A percentile compares a stretch with the other conserved stretches of the same genome.
These are phyloP conservation scores for Hsuehochloa calcarea DNA, from an alignment of 176 grass and related monocot species.

Conservation along the genomic window DNA sequence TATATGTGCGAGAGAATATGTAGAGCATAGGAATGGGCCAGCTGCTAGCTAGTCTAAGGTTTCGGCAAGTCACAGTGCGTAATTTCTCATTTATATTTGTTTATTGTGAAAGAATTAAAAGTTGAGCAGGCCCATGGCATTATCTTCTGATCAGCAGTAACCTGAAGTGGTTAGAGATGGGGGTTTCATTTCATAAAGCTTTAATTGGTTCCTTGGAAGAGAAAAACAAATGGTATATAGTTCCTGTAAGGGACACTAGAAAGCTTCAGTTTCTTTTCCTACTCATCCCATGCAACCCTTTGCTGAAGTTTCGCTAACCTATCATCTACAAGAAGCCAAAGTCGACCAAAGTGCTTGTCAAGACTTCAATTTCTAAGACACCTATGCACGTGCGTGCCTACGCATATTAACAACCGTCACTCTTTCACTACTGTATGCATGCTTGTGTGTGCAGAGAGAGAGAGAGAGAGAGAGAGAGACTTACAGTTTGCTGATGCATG, in stretches of 20 bases:
- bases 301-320: slow-evolving; percentile 15
- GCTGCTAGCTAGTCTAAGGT: not conserved
- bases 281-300: not conserved
- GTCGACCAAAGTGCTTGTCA: not conserved
- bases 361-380: not conserved
- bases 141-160: not conserved
- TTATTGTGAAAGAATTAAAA: not conserved
- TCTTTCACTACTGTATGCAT: slow-evolving; percentile 4
- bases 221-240: not conserved
- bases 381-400: slow-evolving; percentile 20
- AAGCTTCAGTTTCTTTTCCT: not conserved
- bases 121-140: not conserved
- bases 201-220: not conserved
- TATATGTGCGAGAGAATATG: not conserved
- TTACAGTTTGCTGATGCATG: slow-evolving; percentile 44
- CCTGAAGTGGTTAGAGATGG: too few relatives aligned
- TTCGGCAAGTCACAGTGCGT: not conserved
- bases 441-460: slow-evolving; percentile 16
- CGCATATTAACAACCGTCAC: not conserved
- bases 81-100: not conserved
- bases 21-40: not conserved
- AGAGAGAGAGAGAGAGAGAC: slow-evolving; percentile 16
- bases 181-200: not conserved
- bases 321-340: slow-evolving; percentile 12
- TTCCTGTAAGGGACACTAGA: not conserved